phyloP scores from a whole-genome alignment of 768 basidiomycete genomes.

The Peribolospora baueri region DNA sequence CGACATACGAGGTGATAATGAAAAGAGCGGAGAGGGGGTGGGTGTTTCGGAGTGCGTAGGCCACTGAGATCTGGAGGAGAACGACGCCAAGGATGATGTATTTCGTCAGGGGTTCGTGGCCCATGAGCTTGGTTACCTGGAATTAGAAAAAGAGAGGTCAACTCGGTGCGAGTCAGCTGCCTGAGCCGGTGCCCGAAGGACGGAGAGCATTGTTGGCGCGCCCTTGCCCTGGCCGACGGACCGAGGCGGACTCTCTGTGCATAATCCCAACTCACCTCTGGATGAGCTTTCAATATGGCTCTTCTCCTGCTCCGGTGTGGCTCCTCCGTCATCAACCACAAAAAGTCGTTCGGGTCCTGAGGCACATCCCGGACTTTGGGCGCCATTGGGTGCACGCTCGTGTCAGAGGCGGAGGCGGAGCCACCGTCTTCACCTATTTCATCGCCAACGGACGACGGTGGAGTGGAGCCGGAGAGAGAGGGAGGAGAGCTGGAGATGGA shows the following conservation, averaged over 20 bases:
- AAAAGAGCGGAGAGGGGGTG: slow-evolving; percentile 47
- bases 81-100: slow-evolving; percentile 69
- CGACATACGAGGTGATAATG: slow-evolving; percentile 47
- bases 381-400: background rate
- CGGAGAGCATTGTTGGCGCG: background rate
- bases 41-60: slow-evolving; percentile 40
- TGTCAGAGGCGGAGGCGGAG: background rate
- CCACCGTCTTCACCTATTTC: background rate
- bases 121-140: slow-evolving; percentile 90
- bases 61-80: slow-evolving; percentile 40
- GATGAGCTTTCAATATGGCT: slow-evolving; percentile 81
- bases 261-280: slow-evolving; percentile 34
- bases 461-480: background rate
- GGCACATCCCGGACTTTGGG: background rate
- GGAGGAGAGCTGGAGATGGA: background rate
- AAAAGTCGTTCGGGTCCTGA: slow-evolving; percentile 59
- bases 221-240: background rate
- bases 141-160: background rate
- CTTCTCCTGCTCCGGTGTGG: slow-evolving; percentile 71
- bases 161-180: too few species aligned
- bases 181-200: too few species aligned
- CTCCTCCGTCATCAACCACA: slow-evolving; percentile 96
- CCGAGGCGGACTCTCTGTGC: too few species aligned
- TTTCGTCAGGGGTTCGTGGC: slow-evolving; percentile 73
- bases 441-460: slow-evolving; percentile 1